Base-by-base conservation (phyloP, 345 rosid genomes). In the Hirschfeldia incana region DNA sequence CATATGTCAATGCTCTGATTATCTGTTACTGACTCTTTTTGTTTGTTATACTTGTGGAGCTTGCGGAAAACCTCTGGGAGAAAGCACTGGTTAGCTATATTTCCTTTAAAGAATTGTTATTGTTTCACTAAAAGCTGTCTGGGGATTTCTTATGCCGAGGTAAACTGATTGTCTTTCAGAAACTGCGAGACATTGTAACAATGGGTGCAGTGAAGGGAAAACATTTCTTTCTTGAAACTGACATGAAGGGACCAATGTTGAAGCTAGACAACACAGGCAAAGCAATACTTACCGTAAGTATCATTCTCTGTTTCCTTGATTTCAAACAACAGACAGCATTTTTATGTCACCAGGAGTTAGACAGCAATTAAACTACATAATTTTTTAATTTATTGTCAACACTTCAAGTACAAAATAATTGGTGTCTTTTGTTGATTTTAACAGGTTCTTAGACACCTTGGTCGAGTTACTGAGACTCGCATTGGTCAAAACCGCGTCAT, bases 221-320 rank as follows among this genome's bases (percentile, higher is more conserved):
- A 75, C 81, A 86, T 76, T 94, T 94, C 69, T 89, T 94, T 84
- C 94, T 94, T 81, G 98, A 92, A 84, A 76, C 84, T 39, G 98
- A 92, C 80, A 86, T 94, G 74, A 92, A 86, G 78, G 97, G 97
- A 73, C 97, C 97, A 28, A 65, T 80, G 57, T 72, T 94, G 89
- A 94, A 92, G 88, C 94, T 91, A 67, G 97, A 92, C 86, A 91
- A 94, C 73, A 91, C 98, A 53, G 97, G 98, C 80, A 94, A 92
- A 85, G 87, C 97, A 27, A 92, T 88, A 70, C 81, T 95, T 60
- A 95, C 98, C 0, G 97, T 93, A 72, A 85, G 94, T 87, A 32
- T 30, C 42, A 65, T 60, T 21, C 21, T 21, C 28, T 53, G 21
- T 11, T 49, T 32, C 68, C 51, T 55, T 39, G 15, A 66, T 53